A percentile compares a stretch with the other conserved stretches of the same genome.
Evolutionary conservation across 2,329 filamentous ascomycete species (phyloP).

Genomic region (Sporothrix curviconia): DNA sequence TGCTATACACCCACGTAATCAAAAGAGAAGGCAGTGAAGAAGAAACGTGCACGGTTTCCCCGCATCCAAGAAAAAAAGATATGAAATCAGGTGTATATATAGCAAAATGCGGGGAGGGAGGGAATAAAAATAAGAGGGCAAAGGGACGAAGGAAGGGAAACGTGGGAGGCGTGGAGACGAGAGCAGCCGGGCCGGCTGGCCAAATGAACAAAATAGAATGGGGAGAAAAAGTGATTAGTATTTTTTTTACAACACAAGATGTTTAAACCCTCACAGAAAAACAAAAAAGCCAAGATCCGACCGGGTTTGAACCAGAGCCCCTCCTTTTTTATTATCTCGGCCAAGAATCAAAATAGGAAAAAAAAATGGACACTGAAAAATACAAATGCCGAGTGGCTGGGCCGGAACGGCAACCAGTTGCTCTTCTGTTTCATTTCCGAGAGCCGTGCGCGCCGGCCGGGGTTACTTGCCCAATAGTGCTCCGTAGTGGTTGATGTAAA

Average conservation of each 20-base stretch:
- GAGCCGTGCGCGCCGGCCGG: background rate
- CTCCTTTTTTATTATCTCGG: no score
- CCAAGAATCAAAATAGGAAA: no score
- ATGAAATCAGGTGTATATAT: no score
- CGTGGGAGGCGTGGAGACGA: background rate
- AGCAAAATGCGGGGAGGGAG: background rate
- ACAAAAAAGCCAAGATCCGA: no score
- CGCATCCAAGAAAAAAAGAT: background rate
- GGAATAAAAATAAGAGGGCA: background rate
- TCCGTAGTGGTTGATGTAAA: no score
- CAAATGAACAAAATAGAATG: background rate
- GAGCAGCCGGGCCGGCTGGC: background rate
- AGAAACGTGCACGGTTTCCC: background rate
- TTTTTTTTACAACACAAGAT: no score
- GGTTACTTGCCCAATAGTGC: no score
- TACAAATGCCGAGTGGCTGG: slow-evolving; percentile 1
- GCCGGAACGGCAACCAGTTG: background rate
- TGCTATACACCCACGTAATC: background rate
- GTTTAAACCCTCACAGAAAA: no score
- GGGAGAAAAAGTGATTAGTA: background rate
- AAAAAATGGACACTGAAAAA: no score
- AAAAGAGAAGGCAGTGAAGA: background rate
- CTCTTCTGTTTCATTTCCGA: background rate
- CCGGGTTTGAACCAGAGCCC: no score
- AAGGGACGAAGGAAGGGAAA: background rate